Percentiles rank a stretch among this genome's conserved stretches.
These are phyloP conservation scores for Ambrosia hybrid DNA, from an alignment of 140 eudicot species.

Conservation along the genomic window DNA sequence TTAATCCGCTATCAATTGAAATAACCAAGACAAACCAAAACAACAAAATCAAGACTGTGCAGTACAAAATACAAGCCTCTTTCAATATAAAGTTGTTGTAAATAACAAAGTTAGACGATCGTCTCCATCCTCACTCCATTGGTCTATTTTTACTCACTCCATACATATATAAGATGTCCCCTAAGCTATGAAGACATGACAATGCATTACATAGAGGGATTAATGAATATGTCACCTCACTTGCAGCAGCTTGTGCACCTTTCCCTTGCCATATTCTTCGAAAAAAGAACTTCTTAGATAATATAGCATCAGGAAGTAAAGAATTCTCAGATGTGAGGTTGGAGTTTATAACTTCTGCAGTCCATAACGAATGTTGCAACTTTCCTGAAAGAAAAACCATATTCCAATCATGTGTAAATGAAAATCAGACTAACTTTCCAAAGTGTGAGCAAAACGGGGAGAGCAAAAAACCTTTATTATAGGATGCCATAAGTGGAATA, in stretches of 20 bases:
- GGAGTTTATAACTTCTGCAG: conserved; percentile 54
- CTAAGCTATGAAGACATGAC: neutral
- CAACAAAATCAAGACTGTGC: neutral
- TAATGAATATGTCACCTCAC: conserved; percentile 57
- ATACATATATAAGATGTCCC: neutral
- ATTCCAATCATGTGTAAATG: conserved; percentile 14
- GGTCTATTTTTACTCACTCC: neutral
- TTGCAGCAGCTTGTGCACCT: conserved; percentile 88
- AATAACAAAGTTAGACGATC: conserved; percentile 10
- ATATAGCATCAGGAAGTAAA: conserved; percentile 44
- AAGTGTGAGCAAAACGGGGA: conserved; percentile 7
- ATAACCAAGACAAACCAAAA: neutral
- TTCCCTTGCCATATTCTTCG: conserved; percentile 97
- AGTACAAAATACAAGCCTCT: neutral
- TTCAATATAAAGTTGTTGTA: conserved; percentile 1
- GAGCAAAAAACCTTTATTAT: conserved; percentile 69
- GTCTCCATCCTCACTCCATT: conserved; percentile 18
- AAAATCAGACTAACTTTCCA: conserved; percentile 17
- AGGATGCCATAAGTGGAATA: conserved; percentile 87
- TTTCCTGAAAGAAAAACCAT: conserved; percentile 56
- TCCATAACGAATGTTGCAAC: conserved; percentile 92
- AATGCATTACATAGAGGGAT: conserved; percentile 5
- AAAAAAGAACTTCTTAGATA: conserved; percentile 60
- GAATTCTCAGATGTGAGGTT: conserved; percentile 41
- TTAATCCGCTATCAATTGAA: neutral